Percentiles rank a stretch among this genome's conserved stretches.
Conservation (phyloP, 2,329 filamentous ascomycete genomes). For the Fusarium sacchari region DNA sequence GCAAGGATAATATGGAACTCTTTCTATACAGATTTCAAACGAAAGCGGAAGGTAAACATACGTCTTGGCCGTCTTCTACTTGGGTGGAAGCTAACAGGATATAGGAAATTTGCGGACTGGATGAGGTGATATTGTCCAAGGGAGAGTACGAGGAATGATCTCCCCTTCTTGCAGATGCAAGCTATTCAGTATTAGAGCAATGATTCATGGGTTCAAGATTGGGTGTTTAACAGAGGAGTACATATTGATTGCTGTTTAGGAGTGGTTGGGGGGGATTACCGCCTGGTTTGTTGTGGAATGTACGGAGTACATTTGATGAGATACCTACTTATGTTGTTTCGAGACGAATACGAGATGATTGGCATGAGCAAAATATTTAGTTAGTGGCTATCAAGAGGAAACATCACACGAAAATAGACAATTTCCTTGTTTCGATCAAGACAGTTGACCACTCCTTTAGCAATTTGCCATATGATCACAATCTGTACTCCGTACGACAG, state of each 20-base stretch:
- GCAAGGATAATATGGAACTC: slow-evolving; percentile 37
- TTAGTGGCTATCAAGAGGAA: not conserved
- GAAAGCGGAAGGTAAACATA: slow-evolving; percentile 17
- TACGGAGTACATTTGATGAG: not conserved
- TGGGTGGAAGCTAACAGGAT: not conserved
- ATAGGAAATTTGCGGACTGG: not conserved
- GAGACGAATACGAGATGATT: not conserved
- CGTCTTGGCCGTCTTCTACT: too few species aligned
- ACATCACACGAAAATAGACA: not conserved
- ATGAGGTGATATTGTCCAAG: not conserved
- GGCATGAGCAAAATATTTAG: not conserved
- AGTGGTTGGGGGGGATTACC: not conserved
- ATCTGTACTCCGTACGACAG: not conserved
- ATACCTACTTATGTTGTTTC: not conserved
- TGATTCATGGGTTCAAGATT: too few species aligned
- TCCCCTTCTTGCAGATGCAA: not conserved
- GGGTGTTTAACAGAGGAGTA: too few species aligned
- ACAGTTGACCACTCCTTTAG: not conserved
- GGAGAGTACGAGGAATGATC: not conserved
- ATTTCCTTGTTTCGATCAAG: too few species aligned
- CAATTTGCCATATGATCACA: not conserved
- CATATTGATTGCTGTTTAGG: not conserved
- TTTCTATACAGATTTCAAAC: slow-evolving; percentile 61
- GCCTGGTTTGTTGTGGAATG: not conserved
- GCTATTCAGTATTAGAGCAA: not conserved